Evolutionary conservation across 139 green algal genomes (phyloP).

Genomic region (Pseudopediastrum boryanum): DNA sequence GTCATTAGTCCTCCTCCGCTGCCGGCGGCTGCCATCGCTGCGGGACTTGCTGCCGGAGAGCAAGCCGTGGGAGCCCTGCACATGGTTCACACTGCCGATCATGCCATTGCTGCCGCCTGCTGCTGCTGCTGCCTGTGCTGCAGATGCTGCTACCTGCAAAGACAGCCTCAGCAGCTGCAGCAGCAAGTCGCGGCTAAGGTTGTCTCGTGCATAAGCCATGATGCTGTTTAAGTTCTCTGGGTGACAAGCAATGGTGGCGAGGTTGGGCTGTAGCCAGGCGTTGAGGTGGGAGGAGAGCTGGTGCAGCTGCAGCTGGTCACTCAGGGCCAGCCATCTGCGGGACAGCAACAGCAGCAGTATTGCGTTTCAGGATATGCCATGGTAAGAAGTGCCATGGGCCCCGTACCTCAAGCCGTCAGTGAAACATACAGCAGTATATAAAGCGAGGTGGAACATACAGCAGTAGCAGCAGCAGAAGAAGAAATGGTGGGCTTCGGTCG

Average conservation of each 20-base stretch:
- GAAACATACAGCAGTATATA: no score
- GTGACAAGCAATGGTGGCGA: neutral
- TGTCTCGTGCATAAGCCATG: conserved; percentile 11
- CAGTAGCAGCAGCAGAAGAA: neutral
- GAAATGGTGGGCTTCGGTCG: neutral
- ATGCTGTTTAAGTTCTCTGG: neutral
- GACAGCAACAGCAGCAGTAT: neutral
- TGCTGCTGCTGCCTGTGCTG: neutral
- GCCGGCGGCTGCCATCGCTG: neutral
- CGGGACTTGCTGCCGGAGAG: neutral
- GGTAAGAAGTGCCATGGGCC: neutral
- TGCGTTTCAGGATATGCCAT: conserved; percentile 1
- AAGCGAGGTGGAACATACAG: neutral
- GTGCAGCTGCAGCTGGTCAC: conserved; percentile 18
- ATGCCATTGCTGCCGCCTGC: neutral
- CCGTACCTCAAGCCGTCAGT: no score
- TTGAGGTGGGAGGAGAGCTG: neutral
- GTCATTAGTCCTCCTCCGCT: neutral
- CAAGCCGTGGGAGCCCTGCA: neutral
- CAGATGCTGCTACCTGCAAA: neutral
- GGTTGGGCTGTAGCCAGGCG: neutral
- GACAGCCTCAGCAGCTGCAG: conserved; percentile 7
- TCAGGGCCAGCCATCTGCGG: conserved; percentile 16
- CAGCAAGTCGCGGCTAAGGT: conserved; percentile 19
- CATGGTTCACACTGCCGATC: neutral